Conservation (phyloP, 2,329 filamentous ascomycete genomes). For the Torrubiella hemipterigena region DNA sequence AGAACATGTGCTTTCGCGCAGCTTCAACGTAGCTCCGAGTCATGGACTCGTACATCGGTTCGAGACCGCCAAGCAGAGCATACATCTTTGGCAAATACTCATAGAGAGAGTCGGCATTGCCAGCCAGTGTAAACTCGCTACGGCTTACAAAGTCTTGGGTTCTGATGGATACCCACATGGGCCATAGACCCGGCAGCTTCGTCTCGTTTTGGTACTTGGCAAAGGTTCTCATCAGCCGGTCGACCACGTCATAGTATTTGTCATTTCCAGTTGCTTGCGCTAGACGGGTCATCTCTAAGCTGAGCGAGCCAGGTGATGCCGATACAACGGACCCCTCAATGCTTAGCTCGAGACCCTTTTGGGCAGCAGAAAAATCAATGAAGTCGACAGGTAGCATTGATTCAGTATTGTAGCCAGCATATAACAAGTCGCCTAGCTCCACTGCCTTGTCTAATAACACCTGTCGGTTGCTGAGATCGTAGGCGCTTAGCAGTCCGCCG, state of each 20-base stretch:
- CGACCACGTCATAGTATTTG: conserved; percentile 64
- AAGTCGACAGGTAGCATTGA: conserved; percentile 50
- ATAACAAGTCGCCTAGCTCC: conserved; percentile 52
- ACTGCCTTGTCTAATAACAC: conserved; percentile 48
- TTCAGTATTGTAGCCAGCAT: conserved; percentile 55
- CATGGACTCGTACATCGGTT: conserved; percentile 40
- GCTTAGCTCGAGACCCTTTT: conserved; percentile 19
- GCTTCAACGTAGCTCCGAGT: conserved; percentile 39
- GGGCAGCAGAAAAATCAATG: conserved; percentile 29
- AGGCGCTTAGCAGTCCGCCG: conserved; percentile 56
- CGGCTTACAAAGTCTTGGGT: conserved; percentile 26
- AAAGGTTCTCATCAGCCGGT: conserved; percentile 55
- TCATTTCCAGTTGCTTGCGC: conserved; percentile 60
- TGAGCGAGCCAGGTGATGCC: conserved; percentile 49
- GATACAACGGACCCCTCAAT: conserved; percentile 26
- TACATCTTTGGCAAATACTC: conserved; percentile 33
- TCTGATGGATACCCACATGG: conserved; percentile 47
- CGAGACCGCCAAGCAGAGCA: conserved; percentile 41
- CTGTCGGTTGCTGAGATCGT: conserved; percentile 48
- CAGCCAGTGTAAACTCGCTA: conserved; percentile 22
- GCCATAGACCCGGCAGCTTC: conserved; percentile 62
- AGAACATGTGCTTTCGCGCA: conserved; percentile 44
- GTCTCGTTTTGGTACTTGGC: conserved; percentile 54
- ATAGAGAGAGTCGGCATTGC: conserved; percentile 27
- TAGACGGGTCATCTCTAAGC: conserved; percentile 60